These are phyloP conservation scores for Lactarius vividus DNA, from an alignment of 768 basidiomycete species.

Conservation along the genomic window DNA sequence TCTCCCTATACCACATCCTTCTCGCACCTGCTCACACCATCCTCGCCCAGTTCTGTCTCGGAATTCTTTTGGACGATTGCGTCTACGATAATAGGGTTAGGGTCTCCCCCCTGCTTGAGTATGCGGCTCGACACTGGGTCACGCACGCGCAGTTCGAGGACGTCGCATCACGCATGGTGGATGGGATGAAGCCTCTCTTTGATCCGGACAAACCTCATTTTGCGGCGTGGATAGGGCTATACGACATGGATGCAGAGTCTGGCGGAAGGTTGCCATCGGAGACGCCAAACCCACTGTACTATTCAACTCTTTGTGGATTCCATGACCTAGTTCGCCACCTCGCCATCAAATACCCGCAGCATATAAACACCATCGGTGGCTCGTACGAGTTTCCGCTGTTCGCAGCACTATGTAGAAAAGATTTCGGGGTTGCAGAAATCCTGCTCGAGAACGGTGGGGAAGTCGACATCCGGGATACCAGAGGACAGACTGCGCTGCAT, in stretches of 20 bases:
- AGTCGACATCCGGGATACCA: background rate
- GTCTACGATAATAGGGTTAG: background rate
- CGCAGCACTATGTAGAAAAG: background rate
- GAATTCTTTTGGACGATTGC: background rate
- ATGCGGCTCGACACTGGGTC: constrained; percentile 1
- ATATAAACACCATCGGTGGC: constrained; percentile 1
- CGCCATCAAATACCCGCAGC: background rate
- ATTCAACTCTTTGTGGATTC: constrained; percentile 1
- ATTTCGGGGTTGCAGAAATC: background rate
- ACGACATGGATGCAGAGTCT: background rate
- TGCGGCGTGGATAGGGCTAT: background rate
- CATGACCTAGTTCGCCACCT: background rate
- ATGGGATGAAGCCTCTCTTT: background rate
- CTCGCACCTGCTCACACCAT: background rate
- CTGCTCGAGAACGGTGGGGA: background rate
- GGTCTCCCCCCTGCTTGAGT: background rate
- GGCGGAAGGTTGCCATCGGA: background rate
- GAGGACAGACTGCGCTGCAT: background rate
- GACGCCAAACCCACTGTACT: constrained; percentile 1
- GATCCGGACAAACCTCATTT: background rate
- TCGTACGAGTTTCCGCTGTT: background rate
- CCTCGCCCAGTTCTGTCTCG: background rate
- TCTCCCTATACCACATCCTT: background rate
- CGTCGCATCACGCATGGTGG: background rate
- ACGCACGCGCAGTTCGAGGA: background rate